phyloP scores from a whole-genome alignment of 106 monocot genomes.

The Posidonia australis region DNA sequence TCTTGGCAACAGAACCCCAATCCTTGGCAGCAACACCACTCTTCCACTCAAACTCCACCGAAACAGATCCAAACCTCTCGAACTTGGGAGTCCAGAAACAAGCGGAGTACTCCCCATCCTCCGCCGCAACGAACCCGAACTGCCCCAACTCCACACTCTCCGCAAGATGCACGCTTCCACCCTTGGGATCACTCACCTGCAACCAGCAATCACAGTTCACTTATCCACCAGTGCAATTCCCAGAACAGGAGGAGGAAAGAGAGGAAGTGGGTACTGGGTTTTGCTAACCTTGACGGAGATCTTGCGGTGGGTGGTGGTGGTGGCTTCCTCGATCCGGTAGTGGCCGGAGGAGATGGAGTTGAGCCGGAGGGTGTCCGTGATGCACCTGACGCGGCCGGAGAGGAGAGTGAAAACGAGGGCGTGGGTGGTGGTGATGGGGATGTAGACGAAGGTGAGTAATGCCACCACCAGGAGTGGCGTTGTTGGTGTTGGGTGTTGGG shows the following conservation, averaged over 20 bases:
- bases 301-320: background rate
- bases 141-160: conserved; percentile 59
- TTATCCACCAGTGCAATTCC: no score
- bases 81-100: conserved; percentile 74
- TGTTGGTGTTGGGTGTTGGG: background rate
- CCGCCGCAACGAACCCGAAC: conserved; percentile 59
- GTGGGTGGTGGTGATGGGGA: background rate
- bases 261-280: no score
- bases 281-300: conserved; percentile 12
- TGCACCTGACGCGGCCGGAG: conserved; percentile 66
- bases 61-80: conserved; percentile 35
- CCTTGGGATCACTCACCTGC: conserved; percentile 76
- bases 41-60: conserved; percentile 75
- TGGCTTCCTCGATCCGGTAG: conserved; percentile 50
- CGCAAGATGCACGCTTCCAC: conserved; percentile 48
- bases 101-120: conserved; percentile 68
- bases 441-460: background rate
- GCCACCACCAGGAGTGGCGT: background rate
- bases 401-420: conserved; percentile 61
- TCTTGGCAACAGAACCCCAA: conserved; percentile 72
- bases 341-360: conserved; percentile 65
- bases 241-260: no score
- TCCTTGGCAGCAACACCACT: conserved; percentile 65
- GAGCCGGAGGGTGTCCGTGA: conserved; percentile 72
- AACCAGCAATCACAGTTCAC: no score